A percentile compares a stretch with the other conserved stretches of the same genome.
phyloP scores from a whole-genome alignment of 2,329 filamentous ascomycete genomes.

The Sordariomycetes sp. region DNA sequence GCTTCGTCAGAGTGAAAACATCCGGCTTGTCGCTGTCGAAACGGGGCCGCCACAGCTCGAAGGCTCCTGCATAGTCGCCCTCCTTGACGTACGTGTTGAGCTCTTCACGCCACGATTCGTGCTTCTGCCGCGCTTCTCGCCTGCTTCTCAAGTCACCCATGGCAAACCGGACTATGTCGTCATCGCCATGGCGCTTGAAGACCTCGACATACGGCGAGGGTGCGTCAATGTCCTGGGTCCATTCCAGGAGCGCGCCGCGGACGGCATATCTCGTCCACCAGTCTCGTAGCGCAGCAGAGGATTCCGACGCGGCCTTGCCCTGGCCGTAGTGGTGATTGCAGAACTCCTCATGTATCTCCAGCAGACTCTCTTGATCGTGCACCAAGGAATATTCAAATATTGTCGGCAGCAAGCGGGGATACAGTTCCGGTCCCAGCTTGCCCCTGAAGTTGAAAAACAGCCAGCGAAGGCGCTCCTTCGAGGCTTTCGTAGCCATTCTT shows the following conservation, averaged over 20 bases:
- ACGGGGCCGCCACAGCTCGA: slow-evolving; percentile 50
- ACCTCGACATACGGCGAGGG: background rate
- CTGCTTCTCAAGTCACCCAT: slow-evolving; percentile 4
- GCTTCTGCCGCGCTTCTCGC: slow-evolving; percentile 28
- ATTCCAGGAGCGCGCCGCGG: background rate
- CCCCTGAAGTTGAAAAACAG: background rate
- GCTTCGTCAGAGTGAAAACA: slow-evolving; percentile 51
- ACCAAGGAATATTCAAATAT: slow-evolving; percentile 1
- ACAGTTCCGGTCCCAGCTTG: background rate
- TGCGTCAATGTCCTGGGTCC: background rate
- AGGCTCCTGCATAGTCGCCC: slow-evolving; percentile 52
- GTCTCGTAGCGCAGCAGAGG: background rate
- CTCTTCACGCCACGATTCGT: slow-evolving; percentile 61
- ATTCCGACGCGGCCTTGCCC: background rate
- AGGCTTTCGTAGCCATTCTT: background rate
- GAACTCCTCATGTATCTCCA: background rate
- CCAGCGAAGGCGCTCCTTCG: background rate
- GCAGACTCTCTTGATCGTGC: background rate
- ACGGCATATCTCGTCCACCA: slow-evolving; percentile 2
- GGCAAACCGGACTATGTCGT: slow-evolving; percentile 5
- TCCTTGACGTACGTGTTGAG: slow-evolving; percentile 57
- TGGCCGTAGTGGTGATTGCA: background rate
- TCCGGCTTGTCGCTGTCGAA: slow-evolving; percentile 37
- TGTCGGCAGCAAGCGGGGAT: background rate
- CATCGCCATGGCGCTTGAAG: slow-evolving; percentile 3